Evolutionary conservation across 495 filamentous ascomycete species (phyloP).

Genomic region (Parathielavia appendiculata): DNA sequence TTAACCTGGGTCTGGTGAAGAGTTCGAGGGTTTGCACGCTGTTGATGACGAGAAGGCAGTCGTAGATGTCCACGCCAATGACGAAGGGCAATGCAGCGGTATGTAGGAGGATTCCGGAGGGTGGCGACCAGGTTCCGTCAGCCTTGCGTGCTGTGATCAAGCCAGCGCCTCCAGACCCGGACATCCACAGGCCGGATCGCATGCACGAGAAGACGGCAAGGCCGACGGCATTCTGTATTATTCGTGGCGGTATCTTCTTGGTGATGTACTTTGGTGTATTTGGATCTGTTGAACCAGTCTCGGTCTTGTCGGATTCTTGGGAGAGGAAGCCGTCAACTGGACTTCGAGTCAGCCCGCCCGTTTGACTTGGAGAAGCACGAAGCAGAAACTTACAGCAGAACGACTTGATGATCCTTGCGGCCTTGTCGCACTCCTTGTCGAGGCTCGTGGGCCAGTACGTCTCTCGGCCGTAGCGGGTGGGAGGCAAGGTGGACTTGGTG

Average conservation of each 20-base stretch:
- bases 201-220: constrained; percentile 90
- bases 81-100: constrained; percentile 83
- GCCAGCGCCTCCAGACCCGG: constrained; percentile 80
- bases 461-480: constrained; percentile 48
- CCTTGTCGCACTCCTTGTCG: constrained; percentile 82
- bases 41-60: constrained; percentile 88
- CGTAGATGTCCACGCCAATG: constrained; percentile 87
- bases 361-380: background rate
- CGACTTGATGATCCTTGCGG: constrained; percentile 73
- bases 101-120: constrained; percentile 81
- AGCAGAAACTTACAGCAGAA: constrained; percentile 60
- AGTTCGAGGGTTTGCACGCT: constrained; percentile 71
- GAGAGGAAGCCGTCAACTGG: constrained; percentile 47
- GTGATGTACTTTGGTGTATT: constrained; percentile 48
- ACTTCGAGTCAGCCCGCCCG: background rate
- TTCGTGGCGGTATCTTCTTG: constrained; percentile 77
- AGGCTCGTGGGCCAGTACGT: constrained; percentile 76
- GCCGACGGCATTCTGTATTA: constrained; percentile 79
- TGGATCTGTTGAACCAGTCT: constrained; percentile 25
- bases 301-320: constrained; percentile 27
- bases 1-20: constrained; percentile 71
- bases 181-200: constrained; percentile 86
- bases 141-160: constrained; percentile 72
- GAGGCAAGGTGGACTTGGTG: constrained; percentile 52
- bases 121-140: constrained; percentile 83